Base-by-base conservation (phyloP, 75 land plant genomes). In the Cryptomeria japonica region DNA sequence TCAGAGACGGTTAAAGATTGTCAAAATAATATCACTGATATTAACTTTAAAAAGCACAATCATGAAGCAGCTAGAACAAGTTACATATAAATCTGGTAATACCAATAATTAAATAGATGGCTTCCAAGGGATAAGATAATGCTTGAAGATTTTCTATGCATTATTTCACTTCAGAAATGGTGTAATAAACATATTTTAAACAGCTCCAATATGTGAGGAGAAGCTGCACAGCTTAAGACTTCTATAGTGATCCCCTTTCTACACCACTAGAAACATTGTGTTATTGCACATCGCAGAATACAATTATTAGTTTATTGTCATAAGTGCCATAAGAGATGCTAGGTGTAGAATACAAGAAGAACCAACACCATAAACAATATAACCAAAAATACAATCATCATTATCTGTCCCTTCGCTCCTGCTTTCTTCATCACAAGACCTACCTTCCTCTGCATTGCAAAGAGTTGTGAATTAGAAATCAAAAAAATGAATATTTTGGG, bases 391-490 rank as follows among this genome's bases (percentile, higher is more conserved):
- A 89, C 84, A 85, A 97, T 96, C 95, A 97, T 94, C 92, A 96
- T 91, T 22, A 97, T 87, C 89, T 97, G 99, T 3, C 99, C 99
- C 89, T 96, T 97, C 16, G 89, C 92, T 70, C 99, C 92, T 22
- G 97, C 97, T 87, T 95, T 97, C 90, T 95, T 96, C 91, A 97
- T 94, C 39, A 97, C 96, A 88, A 94, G 84, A 42, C 93, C 99
- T 28, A 97, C 90, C 86, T 94, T 96, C 93, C 95, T 97, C 99
- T 97, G 96, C 91, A 90, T 83, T 46, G 16, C 84, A 84, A 76
- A 42, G 34, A 56, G 18, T 37, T 85, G 6, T 19, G 28, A 70
- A 85, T 64, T 75, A 34, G 86, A 41, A 58, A 85, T 85, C 25
- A 9, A 28, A 80, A 72, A 2, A 51, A 75, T 19, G 12, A n/a